A percentile compares a stretch with the other conserved stretches of the same genome.
phyloP scores from a whole-genome alignment of 257 asterid genomes.

The Knoxia roxburghii region DNA sequence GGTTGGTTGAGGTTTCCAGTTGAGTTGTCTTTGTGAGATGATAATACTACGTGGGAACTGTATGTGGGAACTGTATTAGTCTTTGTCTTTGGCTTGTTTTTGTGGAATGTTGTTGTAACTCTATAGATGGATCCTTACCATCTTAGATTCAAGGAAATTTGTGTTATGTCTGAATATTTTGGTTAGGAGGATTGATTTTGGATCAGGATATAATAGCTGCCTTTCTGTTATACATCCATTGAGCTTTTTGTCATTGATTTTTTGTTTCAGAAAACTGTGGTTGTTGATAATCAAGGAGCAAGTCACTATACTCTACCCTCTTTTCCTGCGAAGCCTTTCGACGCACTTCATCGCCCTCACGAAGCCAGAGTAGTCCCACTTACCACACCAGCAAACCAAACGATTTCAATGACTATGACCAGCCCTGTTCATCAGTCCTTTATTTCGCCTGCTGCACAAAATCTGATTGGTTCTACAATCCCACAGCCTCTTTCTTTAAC shows the following conservation, averaged over 20 bases:
- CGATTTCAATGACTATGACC: slow-evolving; percentile 32
- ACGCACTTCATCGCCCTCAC: slow-evolving; percentile 15
- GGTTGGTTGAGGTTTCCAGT: slow-evolving; percentile 26
- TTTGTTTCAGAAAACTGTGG: slow-evolving; percentile 40
- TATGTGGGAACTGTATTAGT: background rate
- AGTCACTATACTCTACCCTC: slow-evolving; percentile 34
- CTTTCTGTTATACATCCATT: background rate
- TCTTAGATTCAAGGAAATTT: background rate
- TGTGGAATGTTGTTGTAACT: background rate
- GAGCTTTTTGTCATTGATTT: slow-evolving; percentile 4
- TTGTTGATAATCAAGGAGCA: slow-evolving; percentile 41
- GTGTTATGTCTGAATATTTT: background rate
- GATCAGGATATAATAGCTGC: background rate
- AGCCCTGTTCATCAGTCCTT: slow-evolving; percentile 32
- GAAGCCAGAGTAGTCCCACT: slow-evolving; percentile 24
- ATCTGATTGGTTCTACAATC: slow-evolving; percentile 22
- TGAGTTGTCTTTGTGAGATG: background rate
- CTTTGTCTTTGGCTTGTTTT: background rate
- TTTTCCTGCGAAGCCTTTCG: slow-evolving; percentile 32
- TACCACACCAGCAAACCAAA: slow-evolving; percentile 19
- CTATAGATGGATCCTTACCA: background rate
- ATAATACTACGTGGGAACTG: background rate
- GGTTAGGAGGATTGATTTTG: background rate
- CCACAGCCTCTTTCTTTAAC: slow-evolving; percentile 30
- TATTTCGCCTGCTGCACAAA: slow-evolving; percentile 34